Evolutionary conservation across 352 stramenopile species (phyloP).

Genomic region (Hyaloperonospora brassicae): DNA sequence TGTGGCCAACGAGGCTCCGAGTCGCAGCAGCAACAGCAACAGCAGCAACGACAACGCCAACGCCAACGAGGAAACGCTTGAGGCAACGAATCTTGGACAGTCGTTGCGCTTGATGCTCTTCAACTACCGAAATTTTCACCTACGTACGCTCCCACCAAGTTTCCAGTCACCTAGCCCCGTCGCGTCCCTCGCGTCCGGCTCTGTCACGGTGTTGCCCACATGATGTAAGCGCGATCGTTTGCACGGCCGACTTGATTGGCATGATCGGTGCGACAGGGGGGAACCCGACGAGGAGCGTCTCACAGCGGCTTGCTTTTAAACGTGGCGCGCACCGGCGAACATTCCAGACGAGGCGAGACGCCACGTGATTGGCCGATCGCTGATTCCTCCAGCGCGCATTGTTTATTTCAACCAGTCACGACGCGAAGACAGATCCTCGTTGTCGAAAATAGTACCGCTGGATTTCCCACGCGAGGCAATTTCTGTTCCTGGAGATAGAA

Average conservation of each 20-base stretch:
- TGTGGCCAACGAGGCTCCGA: too few relatives aligned
- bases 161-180: constrained; percentile 8
- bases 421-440: constrained; percentile 4
- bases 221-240: neutral
- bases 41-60: too few relatives aligned
- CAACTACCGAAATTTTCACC: neutral
- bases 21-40: too few relatives aligned
- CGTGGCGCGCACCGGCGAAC: constrained; percentile 11
- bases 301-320: constrained; percentile 7
- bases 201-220: neutral
- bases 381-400: constrained; percentile 4
- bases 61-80: neutral
- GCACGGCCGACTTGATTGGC: constrained; percentile 2
- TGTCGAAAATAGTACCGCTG: constrained; percentile 22
- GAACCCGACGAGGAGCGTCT: constrained; percentile 10
- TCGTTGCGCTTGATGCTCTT: neutral
- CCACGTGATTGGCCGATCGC: constrained; percentile 5
- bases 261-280: constrained; percentile 14
- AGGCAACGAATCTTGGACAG: too few relatives aligned
- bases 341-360: constrained; percentile 5
- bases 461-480: constrained; percentile 11
- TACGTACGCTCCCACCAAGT: constrained; percentile 5
- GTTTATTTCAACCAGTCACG: constrained; percentile 10
- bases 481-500: too few relatives aligned
- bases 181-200: constrained; percentile 8